Base-by-base conservation (phyloP, 805 yeast genomes). In the Kodamaea fukazawae region DNA sequence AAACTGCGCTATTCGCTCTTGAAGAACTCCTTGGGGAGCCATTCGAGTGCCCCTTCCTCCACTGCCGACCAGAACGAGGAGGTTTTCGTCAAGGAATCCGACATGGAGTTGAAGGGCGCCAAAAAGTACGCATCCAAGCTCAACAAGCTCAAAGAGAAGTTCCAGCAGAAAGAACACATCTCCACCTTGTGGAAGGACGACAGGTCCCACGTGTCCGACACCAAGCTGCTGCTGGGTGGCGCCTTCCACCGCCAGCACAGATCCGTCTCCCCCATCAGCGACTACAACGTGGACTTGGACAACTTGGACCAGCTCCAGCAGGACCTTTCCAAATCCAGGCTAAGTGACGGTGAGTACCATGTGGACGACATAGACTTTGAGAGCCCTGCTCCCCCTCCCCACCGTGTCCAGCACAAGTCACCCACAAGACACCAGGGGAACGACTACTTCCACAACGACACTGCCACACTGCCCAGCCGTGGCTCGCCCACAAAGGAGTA, bases 131-230 rank as follows among this genome's bases (percentile, higher is more conserved):
- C 48, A n/a, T 41, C 55, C 13, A 62, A 59, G 29, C 57, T 67
- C 38, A 47, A 51, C 36, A 63, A 61, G 48, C 46, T 68, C 34
- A 65, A 57, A 41, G 47, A 43, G 27, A 62, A 57, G 44, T 61
- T 68, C 41, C 57, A 55, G 36, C 49, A 61, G 15, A 64, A 58
- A 45, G 71, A 68, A 34, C 62, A 69, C 12, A 56, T 64, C 29
- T 46, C 59, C 4, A 42, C 49, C 6, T 36, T 61, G 7, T 61
- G 64, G 65, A 38, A 44, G 2, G 26, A 29, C 12, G 45, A 47
- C 6, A 20, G 36, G 16, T 12, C 23, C 34, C 23, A 11, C 31
- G 8, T 33, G 42, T 17, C 42, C 38, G 10, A 33, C 23, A 10
- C 34, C 29, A 18, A 22, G 6, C 15, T 17, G 27, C 30, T 20